Base-by-base conservation (phyloP, 2,329 filamentous ascomycete genomes). In the Blastomyces parvus region DNA sequence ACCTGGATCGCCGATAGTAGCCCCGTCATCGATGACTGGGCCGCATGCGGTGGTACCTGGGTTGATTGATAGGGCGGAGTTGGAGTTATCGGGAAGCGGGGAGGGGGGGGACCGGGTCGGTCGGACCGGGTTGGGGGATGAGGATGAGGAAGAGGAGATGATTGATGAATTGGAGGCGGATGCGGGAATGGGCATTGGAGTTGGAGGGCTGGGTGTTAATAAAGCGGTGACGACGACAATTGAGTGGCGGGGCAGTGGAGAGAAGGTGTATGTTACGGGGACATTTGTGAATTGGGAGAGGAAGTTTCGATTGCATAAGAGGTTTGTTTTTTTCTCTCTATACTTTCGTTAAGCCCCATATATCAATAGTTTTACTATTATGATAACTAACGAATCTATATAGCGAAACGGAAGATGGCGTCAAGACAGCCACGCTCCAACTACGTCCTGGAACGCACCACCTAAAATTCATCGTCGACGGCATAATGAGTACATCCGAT, bases 231-330 rank as follows among this genome's bases (percentile, higher is more conserved):
- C 91, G 1, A 96, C 90, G 1, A 80, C 84, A 64, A 86, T 99
- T 64, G 89, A 95, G 76, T 99, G 94, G 94, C 84, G 84, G 67
- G 84, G 85, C 9, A 86, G 86, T 61, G 92, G 90, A 64, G 89
- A 96, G 64, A 95, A 92, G 76, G 86, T 97, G 67, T 99, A 96
- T 74, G 91, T 99, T 56, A 99, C 94, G 0, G 93, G 93, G 67
- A 97, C 94, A 25, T 97, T 97, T 73, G 95, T 96, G 70, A 90
- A 93, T 74, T 99, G 94, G 94, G 91, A 95, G 77, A 88, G 89
- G 74, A 97, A 97, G 78, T 95, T 92, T 74, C 86, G 89, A 69
- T 80, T 99, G 72, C 86, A 91, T 76, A 87, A 84, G 75, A 88
- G 90, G 91, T 96, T 84, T 84, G 88, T 86, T 48, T 52, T 55